A percentile compares a stretch with the other conserved stretches of the same genome.
phyloP scores from a whole-genome alignment of 768 basidiomycete genomes.

The Cubamyces sp. region DNA sequence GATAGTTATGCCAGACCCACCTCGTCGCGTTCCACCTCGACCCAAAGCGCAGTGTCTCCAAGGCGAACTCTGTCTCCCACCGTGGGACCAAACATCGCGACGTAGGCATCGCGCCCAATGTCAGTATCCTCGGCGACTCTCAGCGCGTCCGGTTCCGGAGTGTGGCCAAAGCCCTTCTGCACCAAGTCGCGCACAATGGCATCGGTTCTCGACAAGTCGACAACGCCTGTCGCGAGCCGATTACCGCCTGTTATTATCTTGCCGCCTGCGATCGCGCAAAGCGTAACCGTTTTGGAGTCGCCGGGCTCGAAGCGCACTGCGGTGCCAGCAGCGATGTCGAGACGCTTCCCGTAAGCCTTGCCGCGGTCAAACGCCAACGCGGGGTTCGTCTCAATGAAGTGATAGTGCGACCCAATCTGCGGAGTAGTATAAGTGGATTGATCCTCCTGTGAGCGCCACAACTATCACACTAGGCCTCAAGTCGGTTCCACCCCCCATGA shows the following conservation, averaged over 20 bases:
- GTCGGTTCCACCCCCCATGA: not conserved
- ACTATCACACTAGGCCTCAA: too few species aligned
- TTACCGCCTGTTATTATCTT: conserved; percentile 82
- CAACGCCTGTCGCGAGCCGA: conserved; percentile 59
- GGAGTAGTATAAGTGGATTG: conserved; percentile 6
- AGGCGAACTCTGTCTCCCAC: conserved; percentile 86
- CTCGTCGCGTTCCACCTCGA: conserved; percentile 88
- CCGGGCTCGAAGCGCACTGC: conserved; percentile 98
- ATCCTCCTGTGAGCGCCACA: not conserved
- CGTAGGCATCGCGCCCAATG: conserved; percentile 74
- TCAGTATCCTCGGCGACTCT: conserved; percentile 55
- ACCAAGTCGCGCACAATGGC: conserved; percentile 53
- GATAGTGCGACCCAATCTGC: conserved; percentile 93
- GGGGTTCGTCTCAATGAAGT: conserved; percentile 89
- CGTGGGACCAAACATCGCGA: conserved; percentile 96
- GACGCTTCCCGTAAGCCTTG: conserved; percentile 78
- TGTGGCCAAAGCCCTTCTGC: conserved; percentile 70
- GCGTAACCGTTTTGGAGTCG: conserved; percentile 79
- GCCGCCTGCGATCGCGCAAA: conserved; percentile 78
- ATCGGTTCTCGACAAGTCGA: conserved; percentile 49
- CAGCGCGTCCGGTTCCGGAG: conserved; percentile 63
- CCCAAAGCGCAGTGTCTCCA: conserved; percentile 89
- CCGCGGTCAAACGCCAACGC: conserved; percentile 81
- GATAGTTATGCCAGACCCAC: conserved; percentile 39
- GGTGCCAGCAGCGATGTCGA: conserved; percentile 94